Conservation (phyloP, 495 filamentous ascomycete genomes). For the Bathelium albidoporum region DNA sequence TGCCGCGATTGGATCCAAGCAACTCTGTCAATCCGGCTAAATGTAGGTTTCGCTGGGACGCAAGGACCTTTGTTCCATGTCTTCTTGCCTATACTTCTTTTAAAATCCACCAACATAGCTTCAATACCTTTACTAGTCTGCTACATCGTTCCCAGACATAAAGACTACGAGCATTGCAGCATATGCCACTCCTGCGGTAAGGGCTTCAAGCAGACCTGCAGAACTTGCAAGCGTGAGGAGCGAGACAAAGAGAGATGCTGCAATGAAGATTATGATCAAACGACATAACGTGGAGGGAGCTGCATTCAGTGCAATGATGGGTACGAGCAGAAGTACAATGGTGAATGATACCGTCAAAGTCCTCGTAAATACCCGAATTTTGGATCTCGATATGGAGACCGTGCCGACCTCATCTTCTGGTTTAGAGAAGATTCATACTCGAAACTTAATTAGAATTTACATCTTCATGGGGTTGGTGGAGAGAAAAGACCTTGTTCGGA, state of each 20-base stretch:
- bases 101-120: too few species aligned
- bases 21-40: too few species aligned
- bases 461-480: neutral
- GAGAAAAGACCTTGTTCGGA: neutral
- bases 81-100: too few species aligned
- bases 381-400: neutral
- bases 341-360: neutral
- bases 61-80: too few species aligned
- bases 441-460: neutral
- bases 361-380: neutral
- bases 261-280: neutral
- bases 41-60: too few species aligned
- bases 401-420: neutral
- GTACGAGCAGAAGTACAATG: neutral
- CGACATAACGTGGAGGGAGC: neutral
- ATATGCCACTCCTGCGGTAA: conserved; percentile 19
- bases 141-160: neutral
- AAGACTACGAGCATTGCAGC: neutral
- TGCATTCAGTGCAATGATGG: neutral
- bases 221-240: conserved; percentile 12
- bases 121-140: neutral
- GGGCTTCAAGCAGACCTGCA: conserved; percentile 15
- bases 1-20: too few species aligned
- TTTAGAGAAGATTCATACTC: neutral
- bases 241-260: conserved; percentile 6